These are phyloP conservation scores for Starmerella geochares DNA, from an alignment of 805 yeast genomes.

Conservation along the genomic window DNA sequence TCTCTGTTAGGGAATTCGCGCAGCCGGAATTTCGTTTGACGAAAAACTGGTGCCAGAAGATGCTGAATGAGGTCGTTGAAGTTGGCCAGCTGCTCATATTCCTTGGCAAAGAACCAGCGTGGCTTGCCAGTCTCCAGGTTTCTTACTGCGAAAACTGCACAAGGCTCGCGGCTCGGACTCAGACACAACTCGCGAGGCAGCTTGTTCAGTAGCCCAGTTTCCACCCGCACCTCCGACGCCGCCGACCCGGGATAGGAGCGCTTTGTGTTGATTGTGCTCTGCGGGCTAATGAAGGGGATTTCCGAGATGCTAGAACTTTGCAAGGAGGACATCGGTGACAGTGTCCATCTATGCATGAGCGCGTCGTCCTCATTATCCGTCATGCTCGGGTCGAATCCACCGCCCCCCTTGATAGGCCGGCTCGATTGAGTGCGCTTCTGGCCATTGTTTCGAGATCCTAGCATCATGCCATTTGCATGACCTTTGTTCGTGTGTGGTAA, in stretches of 20 bases:
- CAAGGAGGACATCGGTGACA: not conserved
- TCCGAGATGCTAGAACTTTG: not conserved
- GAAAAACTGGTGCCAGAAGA: constrained; percentile 34
- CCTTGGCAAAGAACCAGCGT: constrained; percentile 57
- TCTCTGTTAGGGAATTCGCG: constrained; percentile 57
- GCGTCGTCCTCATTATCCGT: not conserved
- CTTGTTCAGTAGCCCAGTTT: constrained; percentile 9
- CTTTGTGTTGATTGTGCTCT: not conserved
- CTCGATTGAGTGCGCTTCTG: no score
- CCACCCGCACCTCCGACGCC: constrained; percentile 1
- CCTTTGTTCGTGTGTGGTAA: not conserved
- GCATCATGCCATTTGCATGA: not conserved
- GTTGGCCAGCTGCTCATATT: constrained; percentile 47
- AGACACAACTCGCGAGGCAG: constrained; percentile 5
- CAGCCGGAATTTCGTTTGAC: constrained; percentile 27
- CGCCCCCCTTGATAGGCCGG: no score
- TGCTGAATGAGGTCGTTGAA: constrained; percentile 51
- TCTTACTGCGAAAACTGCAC: constrained; percentile 32
- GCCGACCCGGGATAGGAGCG: not conserved
- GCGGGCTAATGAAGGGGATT: not conserved
- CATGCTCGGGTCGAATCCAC: no score
- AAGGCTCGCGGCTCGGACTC: constrained; percentile 2
- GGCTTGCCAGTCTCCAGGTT: constrained; percentile 26
- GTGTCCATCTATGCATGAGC: not conserved
- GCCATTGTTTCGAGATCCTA: no score